Conservation (phyloP, 2,329 filamentous ascomycete species). For the Stachybotrys chlorohalonatus region DNA sequence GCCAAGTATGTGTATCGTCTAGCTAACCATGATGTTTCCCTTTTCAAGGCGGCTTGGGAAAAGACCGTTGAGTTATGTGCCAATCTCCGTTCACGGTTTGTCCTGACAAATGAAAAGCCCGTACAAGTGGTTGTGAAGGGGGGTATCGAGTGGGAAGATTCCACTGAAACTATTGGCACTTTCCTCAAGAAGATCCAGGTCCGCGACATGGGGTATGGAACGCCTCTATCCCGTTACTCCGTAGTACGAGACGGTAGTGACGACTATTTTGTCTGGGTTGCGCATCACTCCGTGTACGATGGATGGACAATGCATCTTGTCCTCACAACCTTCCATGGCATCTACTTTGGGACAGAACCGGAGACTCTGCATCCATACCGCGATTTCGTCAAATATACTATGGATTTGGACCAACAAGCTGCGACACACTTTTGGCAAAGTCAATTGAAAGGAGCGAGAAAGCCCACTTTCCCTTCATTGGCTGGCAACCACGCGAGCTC, state of each 20-base stretch:
- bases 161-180: background rate
- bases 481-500: background rate
- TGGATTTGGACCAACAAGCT: background rate
- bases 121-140: conserved; percentile 5
- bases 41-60: conserved; percentile 7
- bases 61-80: background rate
- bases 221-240: conserved; percentile 2
- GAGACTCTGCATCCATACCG: background rate
- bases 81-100: conserved; percentile 7
- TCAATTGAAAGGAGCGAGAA: background rate
- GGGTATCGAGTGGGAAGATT: conserved; percentile 1
- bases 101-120: conserved; percentile 3
- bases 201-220: conserved; percentile 2
- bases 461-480: background rate
- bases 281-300: conserved; percentile 19
- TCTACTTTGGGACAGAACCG: background rate
- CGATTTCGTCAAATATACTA: background rate
- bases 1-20: conserved; percentile 1
- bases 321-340: conserved; percentile 2
- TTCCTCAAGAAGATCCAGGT: conserved; percentile 2
- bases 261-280: conserved; percentile 13
- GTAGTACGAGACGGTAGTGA: background rate
- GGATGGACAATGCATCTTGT: conserved; percentile 15
- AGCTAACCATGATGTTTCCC: background rate
- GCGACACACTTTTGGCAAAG: background rate